phyloP scores from a whole-genome alignment of 176 grass and related monocot genomes.

The Oryza australiensis region DNA sequence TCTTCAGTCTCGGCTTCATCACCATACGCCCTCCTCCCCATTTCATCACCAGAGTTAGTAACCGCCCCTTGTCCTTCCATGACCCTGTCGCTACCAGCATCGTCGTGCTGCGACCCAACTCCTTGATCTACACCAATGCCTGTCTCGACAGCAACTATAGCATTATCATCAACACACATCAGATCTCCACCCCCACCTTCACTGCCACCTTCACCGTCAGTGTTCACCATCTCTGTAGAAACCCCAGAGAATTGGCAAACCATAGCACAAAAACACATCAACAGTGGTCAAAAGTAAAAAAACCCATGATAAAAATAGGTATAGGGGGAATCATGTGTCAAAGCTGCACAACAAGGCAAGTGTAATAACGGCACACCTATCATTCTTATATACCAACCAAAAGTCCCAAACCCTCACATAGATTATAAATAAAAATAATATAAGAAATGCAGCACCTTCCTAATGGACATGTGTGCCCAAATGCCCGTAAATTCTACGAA shows the following conservation, averaged over 20 bases:
- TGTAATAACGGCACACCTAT: background rate
- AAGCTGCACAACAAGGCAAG: background rate
- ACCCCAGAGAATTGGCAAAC: background rate
- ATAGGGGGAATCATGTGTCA: background rate
- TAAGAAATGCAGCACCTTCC: background rate
- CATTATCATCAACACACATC: constrained; percentile 29
- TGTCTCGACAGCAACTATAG: background rate
- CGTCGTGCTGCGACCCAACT: background rate
- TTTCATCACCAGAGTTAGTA: constrained; percentile 28
- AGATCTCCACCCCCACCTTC: background rate
- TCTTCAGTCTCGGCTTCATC: constrained; percentile 49
- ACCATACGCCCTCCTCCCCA: constrained; percentile 8
- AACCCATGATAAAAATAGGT: background rate
- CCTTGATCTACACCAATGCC: background rate
- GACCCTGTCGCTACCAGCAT: background rate
- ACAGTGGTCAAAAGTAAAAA: background rate
- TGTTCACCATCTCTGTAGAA: background rate
- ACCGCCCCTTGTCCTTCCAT: background rate
- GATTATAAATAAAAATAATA: background rate
- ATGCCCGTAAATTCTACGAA: too few relatives aligned
- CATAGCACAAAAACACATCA: background rate
- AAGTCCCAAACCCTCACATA: background rate
- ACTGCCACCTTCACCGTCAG: background rate
- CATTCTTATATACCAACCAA: background rate
- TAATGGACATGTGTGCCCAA: too few relatives aligned